Base-by-base conservation (phyloP, 2,329 filamentous ascomycete genomes). In the Microsporum ferrugineum region DNA sequence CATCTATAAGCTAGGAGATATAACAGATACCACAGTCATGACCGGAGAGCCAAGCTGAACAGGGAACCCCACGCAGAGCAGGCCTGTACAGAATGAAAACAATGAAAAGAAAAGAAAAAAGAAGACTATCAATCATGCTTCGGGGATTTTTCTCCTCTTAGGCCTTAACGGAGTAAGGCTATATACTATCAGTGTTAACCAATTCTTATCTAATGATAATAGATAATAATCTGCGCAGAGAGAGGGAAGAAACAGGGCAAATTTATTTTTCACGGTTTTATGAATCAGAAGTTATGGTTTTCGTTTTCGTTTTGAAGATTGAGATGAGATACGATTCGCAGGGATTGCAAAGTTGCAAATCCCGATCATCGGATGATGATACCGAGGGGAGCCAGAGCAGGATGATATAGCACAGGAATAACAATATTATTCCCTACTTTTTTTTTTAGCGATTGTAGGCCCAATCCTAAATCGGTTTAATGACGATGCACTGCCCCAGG, bases 241-340 rank as follows among this genome's bases (percentile, higher is more conserved):
- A 53, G 27, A n/a, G 14, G 36, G 51, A 36, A 23, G n/a, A 55
- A 17, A n/a, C 8, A 34, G 10, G 36, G 51, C 2, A 7, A 34
- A 14, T 55, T 34, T 38, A n/a, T 17, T 34, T 53, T 55, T 55
- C 36, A 36, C 23, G 31, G 51, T 55, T 55, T 55, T 17, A 34
- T 55, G 51, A 29, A 23, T 17, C 14, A n/a, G 17, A 5, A 36
- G 29, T 51, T 51, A 51, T 51, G 51, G 31, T 55, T 55, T 23
- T 55, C 51, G 51, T 55, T 55, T 55, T 55, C 51, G 51, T 55
- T n/a, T 36, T 55, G 51, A 55, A 55, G 33, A 36, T 43, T 55
- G 31, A 55, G 51, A 55, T 55, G 51, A 34, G 51, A 55, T 55
- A 36, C 51, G 51, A 55, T 55, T 55, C 45, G 27, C 45, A 51